Percentiles rank a stretch among this genome's conserved stretches.
Conservation (phyloP, 441 rosid genomes). For the Manihot esculenta region DNA sequence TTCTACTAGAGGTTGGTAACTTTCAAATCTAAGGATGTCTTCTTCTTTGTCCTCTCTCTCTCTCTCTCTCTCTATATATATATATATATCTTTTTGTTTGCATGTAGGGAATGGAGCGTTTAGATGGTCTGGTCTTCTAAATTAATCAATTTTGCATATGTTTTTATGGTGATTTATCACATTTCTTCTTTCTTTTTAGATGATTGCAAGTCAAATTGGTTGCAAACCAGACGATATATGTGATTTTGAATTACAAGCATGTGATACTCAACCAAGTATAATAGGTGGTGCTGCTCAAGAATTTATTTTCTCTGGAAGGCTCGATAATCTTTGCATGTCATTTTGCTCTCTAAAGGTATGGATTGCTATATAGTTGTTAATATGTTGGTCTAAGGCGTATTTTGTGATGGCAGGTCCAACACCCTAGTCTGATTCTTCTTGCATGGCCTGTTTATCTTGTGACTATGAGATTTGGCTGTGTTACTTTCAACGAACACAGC, state of each 20-base stretch:
- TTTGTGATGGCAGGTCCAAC: background rate
- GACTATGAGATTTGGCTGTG: background rate
- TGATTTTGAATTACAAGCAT: slow-evolving; percentile 97
- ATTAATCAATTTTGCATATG: background rate
- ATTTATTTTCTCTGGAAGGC: slow-evolving; percentile 93
- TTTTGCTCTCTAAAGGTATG: slow-evolving; percentile 88
- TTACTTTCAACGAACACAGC: background rate
- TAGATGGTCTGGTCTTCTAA: background rate
- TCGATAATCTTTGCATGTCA: slow-evolving; percentile 98
- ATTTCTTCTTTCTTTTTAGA: slow-evolving; percentile 39
- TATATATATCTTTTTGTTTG: background rate
- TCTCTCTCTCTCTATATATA: background rate
- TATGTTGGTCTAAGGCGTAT: background rate
- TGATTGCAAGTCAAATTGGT: slow-evolving; percentile 61
- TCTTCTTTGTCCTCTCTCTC: background rate
- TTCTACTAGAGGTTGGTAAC: slow-evolving; percentile 64
- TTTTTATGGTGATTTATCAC: slow-evolving; percentile 3
- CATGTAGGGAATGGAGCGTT: background rate
- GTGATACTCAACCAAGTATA: slow-evolving; percentile 92
- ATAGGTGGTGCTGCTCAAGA: slow-evolving; percentile 87
- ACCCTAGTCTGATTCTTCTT: background rate
- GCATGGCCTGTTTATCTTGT: background rate
- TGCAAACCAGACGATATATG: slow-evolving; percentile 75
- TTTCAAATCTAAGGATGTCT: slow-evolving; percentile 2
- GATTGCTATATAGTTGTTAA: background rate